Evolutionary conservation across 2,329 filamentous ascomycete genomes (phyloP).

Genomic region (Dactylella cylindrospora): DNA sequence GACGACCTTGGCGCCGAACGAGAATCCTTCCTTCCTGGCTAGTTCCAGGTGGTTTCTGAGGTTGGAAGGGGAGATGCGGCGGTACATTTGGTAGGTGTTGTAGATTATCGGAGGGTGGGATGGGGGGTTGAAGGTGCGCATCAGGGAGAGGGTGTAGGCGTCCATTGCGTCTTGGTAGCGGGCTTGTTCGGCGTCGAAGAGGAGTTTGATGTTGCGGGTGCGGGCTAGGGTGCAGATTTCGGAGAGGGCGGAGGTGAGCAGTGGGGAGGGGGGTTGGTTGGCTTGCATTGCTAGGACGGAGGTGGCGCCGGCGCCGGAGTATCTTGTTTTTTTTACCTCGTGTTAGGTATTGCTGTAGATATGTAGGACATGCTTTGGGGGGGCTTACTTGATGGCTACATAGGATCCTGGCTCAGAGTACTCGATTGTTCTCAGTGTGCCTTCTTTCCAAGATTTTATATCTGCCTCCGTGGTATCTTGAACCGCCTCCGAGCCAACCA

Average conservation of each 20-base stretch:
- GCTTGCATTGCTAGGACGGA: conserved; percentile 65
- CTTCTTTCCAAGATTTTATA: conserved; percentile 70
- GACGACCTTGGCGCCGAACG: conserved; percentile 73
- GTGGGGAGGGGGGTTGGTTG: conserved; percentile 63
- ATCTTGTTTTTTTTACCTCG: conserved; percentile 54
- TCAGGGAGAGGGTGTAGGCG: conserved; percentile 65
- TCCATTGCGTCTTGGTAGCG: conserved; percentile 77
- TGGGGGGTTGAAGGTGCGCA: conserved; percentile 70
- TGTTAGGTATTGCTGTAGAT: background rate
- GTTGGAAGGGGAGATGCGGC: conserved; percentile 63
- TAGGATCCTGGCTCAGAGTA: conserved; percentile 57
- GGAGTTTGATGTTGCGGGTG: conserved; percentile 68
- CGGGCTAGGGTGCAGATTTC: conserved; percentile 72
- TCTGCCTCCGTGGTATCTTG: conserved; percentile 61
- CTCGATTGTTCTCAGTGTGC: conserved; percentile 62
- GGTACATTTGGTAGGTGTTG: conserved; percentile 76
- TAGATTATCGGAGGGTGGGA: conserved; percentile 69
- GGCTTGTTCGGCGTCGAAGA: conserved; percentile 85
- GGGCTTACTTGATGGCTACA: conserved; percentile 58
- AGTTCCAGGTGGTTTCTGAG: conserved; percentile 63
- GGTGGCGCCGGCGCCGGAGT: conserved; percentile 72
- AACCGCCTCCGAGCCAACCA: conserved; percentile 52
- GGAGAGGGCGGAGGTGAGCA: conserved; percentile 70
- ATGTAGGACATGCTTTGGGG: background rate
- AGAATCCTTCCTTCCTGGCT: conserved; percentile 64